Percentiles rank a stretch among this genome's conserved stretches.
phyloP scores from a whole-genome alignment of 2,329 filamentous ascomycete species.

The Colletotrichum godetiae region DNA sequence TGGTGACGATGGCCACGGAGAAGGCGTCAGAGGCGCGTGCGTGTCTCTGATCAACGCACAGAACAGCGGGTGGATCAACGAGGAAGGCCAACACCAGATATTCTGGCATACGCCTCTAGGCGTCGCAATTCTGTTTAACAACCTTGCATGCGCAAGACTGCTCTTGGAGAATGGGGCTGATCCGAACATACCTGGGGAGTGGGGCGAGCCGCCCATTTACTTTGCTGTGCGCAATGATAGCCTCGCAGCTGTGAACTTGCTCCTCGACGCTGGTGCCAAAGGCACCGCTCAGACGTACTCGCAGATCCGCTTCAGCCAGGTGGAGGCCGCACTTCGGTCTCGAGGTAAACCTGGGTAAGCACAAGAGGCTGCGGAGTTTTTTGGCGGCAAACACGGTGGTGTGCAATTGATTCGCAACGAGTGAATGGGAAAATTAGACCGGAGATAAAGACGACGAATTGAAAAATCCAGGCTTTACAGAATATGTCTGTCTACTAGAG shows the following conservation, averaged over 20 bases:
- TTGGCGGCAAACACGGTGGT: no score
- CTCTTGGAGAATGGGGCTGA: not conserved
- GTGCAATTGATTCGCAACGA: no score
- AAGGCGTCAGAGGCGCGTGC: not conserved
- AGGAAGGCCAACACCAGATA: not conserved
- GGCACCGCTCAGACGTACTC: not conserved
- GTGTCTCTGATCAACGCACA: not conserved
- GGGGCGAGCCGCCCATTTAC: slow-evolving; percentile 1
- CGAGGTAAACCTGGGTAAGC: not conserved
- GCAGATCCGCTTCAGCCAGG: not conserved
- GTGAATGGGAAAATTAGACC: no score
- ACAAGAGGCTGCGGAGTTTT: not conserved
- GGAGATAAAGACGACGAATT: no score
- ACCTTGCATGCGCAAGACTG: not conserved
- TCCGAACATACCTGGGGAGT: not conserved
- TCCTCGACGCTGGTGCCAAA: not conserved
- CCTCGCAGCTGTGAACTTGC: not conserved
- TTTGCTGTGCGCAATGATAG: slow-evolving; percentile 3
- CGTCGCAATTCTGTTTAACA: not conserved
- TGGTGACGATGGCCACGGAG: not conserved
- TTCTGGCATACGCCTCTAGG: not conserved
- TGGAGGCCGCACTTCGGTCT: not conserved
- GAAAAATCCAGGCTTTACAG: no score
- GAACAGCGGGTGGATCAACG: not conserved
- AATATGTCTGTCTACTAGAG: no score